These are phyloP conservation scores for Hortaea sp. DNA, from an alignment of 2,329 filamentous ascomycete species.

Conservation along the genomic window DNA sequence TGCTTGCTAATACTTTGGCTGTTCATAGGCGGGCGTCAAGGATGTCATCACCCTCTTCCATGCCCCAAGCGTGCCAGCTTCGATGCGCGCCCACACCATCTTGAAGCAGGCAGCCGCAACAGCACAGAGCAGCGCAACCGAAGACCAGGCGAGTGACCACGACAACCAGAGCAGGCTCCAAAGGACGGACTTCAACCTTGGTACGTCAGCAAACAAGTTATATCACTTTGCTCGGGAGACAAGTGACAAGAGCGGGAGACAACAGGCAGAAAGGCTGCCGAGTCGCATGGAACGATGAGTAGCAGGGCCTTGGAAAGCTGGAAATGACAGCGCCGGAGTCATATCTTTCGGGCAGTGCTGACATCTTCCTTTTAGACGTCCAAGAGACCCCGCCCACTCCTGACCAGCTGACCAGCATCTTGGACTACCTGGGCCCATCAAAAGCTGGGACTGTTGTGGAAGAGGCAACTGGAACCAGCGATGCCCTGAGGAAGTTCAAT, in stretches of 20 bases:
- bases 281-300: neutral
- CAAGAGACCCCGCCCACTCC: conserved; percentile 69
- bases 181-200: conserved; percentile 68
- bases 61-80: conserved; percentile 63
- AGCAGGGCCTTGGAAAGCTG: neutral
- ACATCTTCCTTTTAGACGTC: conserved; percentile 42
- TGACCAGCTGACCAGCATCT: conserved; percentile 73
- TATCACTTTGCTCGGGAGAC: too few relatives aligned
- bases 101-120: conserved; percentile 72
- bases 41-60: conserved; percentile 97
- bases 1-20: neutral
- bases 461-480: conserved; percentile 62
- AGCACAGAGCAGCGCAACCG: conserved; percentile 56
- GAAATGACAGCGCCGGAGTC: neutral
- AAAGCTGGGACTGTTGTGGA: conserved; percentile 57
- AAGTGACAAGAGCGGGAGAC: too few relatives aligned
- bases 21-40: conserved; percentile 33
- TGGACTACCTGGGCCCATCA: conserved; percentile 65
- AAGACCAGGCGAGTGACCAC: conserved; percentile 64
- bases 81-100: conserved; percentile 60
- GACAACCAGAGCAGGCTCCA: conserved; percentile 47
- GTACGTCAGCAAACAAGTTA: conserved; percentile 13
- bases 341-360: neutral
- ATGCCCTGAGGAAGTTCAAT: conserved; percentile 72
- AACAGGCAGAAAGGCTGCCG: neutral